These are phyloP conservation scores for Elsinoe necatrix DNA, from an alignment of 2,329 filamentous ascomycete genomes.

Conservation along the genomic window DNA sequence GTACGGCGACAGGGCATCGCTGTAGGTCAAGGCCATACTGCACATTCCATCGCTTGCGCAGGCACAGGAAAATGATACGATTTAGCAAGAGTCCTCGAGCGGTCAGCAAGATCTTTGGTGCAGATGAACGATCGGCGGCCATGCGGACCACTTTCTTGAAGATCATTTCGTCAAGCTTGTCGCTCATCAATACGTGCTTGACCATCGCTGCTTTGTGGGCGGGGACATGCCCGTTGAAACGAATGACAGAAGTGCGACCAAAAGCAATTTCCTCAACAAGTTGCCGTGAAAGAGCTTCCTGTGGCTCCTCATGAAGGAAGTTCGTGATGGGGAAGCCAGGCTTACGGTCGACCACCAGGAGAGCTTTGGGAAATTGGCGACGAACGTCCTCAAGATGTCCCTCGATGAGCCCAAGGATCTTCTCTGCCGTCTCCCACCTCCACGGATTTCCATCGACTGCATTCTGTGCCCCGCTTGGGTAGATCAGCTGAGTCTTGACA, in stretches of 20 bases:
- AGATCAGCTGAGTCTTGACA: slow-evolving; percentile 36
- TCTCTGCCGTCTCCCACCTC: slow-evolving; percentile 33
- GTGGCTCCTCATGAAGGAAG: slow-evolving; percentile 41
- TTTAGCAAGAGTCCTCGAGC: slow-evolving; percentile 56
- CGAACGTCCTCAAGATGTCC: slow-evolving; percentile 30
- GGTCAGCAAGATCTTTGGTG: slow-evolving; percentile 39
- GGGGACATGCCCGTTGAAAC: neutral
- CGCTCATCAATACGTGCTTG: neutral
- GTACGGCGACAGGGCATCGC: slow-evolving; percentile 56
- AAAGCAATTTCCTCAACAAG: slow-evolving; percentile 30
- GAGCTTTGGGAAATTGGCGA: slow-evolving; percentile 34
- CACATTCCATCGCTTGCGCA: slow-evolving; percentile 60
- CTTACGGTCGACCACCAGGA: slow-evolving; percentile 43
- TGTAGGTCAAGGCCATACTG: slow-evolving; percentile 43
- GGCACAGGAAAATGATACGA: slow-evolving; percentile 49
- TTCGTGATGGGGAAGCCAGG: slow-evolving; percentile 48
- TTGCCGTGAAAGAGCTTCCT: slow-evolving; percentile 24
- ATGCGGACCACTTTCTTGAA: slow-evolving; percentile 3
- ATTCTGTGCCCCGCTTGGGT: slow-evolving; percentile 35
- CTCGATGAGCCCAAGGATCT: slow-evolving; percentile 29
- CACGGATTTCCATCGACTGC: slow-evolving; percentile 34
- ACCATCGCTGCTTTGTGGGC: slow-evolving; percentile 17
- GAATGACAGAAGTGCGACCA: slow-evolving; percentile 19
- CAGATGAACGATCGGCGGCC: neutral
- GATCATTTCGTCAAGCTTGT: neutral